Conservation (phyloP, 176 grass and related monocot genomes). For the Paspalum vaginatum region DNA sequence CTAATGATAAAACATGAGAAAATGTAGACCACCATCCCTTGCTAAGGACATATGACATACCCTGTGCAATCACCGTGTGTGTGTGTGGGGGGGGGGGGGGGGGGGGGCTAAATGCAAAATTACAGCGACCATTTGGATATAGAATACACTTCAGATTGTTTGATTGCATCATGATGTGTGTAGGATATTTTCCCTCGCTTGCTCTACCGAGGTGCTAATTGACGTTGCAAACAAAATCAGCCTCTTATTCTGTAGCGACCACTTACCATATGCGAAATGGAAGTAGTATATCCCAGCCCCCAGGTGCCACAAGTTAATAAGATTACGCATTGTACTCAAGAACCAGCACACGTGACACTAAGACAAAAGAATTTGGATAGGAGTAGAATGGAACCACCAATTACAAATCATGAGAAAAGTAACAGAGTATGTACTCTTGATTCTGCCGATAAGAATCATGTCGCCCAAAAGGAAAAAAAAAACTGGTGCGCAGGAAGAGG, state of each 20-base stretch:
- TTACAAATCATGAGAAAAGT: background rate
- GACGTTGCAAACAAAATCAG: background rate
- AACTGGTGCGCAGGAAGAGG: background rate
- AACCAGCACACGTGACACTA: background rate
- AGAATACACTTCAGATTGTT: too few species aligned
- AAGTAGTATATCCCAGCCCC: background rate
- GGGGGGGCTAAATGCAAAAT: too few species aligned
- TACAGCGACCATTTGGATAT: too few species aligned
- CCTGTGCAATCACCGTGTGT: too few species aligned
- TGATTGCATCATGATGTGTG: too few species aligned
- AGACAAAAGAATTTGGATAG: background rate
- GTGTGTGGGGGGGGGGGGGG: too few species aligned
- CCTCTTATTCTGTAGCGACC: background rate
- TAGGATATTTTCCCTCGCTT: too few species aligned
- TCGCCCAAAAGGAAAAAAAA: background rate
- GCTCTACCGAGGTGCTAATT: slow-evolving; percentile 1
- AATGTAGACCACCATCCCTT: background rate
- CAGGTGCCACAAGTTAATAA: background rate
- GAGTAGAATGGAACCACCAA: background rate
- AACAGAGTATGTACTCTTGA: background rate
- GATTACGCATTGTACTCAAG: background rate
- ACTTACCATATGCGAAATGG: background rate
- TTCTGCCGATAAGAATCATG: background rate
- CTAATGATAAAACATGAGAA: background rate
- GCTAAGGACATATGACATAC: too few species aligned